Percentiles rank a stretch among this genome's conserved stretches.
These are phyloP conservation scores for Lumnitzera racemosa DNA, from an alignment of 345 rosid species.

Conservation along the genomic window DNA sequence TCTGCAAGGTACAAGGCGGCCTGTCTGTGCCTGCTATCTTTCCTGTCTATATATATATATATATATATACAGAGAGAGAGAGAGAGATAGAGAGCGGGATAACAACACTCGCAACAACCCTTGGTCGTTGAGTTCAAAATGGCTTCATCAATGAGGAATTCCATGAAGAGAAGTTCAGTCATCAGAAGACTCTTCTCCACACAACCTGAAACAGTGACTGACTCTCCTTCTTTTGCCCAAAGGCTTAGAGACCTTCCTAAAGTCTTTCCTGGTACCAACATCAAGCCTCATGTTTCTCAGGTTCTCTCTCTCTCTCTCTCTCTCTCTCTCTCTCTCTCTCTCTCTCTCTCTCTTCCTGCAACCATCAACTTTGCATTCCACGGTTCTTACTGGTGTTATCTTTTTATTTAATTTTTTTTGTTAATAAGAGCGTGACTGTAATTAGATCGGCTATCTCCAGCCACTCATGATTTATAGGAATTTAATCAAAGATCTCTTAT, in stretches of 20 bases:
- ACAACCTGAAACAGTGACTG: slow-evolving; percentile 13
- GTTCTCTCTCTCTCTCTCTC: slow-evolving; percentile 27
- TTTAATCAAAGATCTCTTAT: no score
- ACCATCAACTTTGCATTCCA: neutral
- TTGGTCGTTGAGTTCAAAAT: no score
- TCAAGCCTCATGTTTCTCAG: slow-evolving; percentile 59
- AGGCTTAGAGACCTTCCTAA: slow-evolving; percentile 69
- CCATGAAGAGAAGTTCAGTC: slow-evolving; percentile 31
- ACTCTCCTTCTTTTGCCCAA: slow-evolving; percentile 47
- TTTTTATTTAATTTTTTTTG: neutral
- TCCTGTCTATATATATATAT: no score
- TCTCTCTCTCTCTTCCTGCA: slow-evolving; percentile 9
- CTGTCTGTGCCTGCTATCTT: no score
- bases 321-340: slow-evolving; percentile 20
- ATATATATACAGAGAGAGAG: no score
- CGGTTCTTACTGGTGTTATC: neutral
- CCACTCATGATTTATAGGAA: no score
- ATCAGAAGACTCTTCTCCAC: slow-evolving; percentile 39
- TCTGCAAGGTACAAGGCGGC: no score
- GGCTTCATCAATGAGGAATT: neutral
- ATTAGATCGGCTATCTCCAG: no score
- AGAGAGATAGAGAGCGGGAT: no score
- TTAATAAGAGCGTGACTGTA: no score
- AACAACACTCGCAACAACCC: no score
- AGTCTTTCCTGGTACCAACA: slow-evolving; percentile 50